A percentile compares a stretch with the other conserved stretches of the same genome.
Evolutionary conservation across 2,329 filamentous ascomycete species (phyloP).

Genomic region (Alternaria sp.): DNA sequence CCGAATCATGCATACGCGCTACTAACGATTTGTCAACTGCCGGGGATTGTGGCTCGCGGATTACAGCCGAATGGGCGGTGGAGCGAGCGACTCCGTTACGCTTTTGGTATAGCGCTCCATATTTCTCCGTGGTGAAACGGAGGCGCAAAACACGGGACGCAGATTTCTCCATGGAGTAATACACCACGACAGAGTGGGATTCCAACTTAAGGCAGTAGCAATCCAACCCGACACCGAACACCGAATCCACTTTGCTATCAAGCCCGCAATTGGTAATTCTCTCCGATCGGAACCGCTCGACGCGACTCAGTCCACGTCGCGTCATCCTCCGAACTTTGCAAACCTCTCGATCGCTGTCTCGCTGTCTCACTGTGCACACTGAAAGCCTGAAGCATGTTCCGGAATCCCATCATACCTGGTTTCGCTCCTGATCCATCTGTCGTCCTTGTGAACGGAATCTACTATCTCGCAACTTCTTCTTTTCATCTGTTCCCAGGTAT

Average conservation of each 20-base stretch:
- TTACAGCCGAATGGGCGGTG: neutral
- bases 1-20: neutral
- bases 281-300: neutral
- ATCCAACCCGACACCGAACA: neutral
- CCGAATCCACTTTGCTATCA: neutral
- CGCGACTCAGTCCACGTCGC: neutral
- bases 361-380: neutral
- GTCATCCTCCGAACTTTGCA: neutral
- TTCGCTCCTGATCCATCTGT: slow-evolving; percentile 56
- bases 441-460: slow-evolving; percentile 50
- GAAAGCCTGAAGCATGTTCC: neutral
- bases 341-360: neutral
- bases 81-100: neutral
- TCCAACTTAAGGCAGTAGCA: neutral
- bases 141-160: neutral
- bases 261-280: neutral
- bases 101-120: neutral
- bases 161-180: neutral
- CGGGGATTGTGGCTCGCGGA: neutral
- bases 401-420: slow-evolving; percentile 51
- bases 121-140: neutral
- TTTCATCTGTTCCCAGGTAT: slow-evolving; percentile 59
- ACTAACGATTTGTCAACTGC: neutral
- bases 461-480: slow-evolving; percentile 57
- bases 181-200: neutral